Conservation (phyloP, 2,329 filamentous ascomycete genomes). For the Monosporascus sp. region DNA sequence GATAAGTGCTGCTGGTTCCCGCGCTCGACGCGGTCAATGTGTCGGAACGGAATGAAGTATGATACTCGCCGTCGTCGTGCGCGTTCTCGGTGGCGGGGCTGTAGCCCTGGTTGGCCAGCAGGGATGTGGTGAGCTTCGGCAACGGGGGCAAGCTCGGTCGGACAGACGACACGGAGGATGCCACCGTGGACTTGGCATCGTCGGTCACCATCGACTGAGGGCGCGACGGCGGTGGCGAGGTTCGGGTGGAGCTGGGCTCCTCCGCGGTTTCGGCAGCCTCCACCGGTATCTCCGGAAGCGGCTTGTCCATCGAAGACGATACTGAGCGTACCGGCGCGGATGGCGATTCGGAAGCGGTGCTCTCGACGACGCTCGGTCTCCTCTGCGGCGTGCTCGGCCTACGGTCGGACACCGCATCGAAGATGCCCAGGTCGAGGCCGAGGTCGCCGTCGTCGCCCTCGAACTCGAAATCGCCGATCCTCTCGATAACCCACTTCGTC, state of each 20-base stretch:
- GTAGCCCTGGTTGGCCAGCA: conserved; percentile 44
- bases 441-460: conserved; percentile 59
- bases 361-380: conserved; percentile 33
- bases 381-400: conserved; percentile 28
- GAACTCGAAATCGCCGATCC: conserved; percentile 86
- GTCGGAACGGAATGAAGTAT: conserved; percentile 54
- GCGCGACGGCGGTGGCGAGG: conserved; percentile 35
- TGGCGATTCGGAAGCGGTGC: conserved; percentile 26
- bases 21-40: conserved; percentile 72
- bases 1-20: conserved; percentile 73
- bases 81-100: conserved; percentile 41
- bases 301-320: conserved; percentile 55
- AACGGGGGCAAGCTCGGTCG: conserved; percentile 50
- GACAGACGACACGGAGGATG: conserved; percentile 43
- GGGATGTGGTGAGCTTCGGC: conserved; percentile 51
- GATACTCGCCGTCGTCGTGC: conserved; percentile 48
- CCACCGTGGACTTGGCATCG: conserved; percentile 36
- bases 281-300: conserved; percentile 60
- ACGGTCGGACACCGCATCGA: conserved; percentile 37
- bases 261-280: conserved; percentile 19
- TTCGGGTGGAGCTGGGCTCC: conserved; percentile 15
- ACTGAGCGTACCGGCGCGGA: conserved; percentile 22
- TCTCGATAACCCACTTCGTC: conserved; percentile 78
- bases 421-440: conserved; percentile 50
- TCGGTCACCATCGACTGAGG: conserved; percentile 37